Evolutionary conservation across 2,329 filamentous ascomycete species (phyloP), one percentile per base, ranked within the genome.

Genomic region (Calonectria honghensis): DNA sequence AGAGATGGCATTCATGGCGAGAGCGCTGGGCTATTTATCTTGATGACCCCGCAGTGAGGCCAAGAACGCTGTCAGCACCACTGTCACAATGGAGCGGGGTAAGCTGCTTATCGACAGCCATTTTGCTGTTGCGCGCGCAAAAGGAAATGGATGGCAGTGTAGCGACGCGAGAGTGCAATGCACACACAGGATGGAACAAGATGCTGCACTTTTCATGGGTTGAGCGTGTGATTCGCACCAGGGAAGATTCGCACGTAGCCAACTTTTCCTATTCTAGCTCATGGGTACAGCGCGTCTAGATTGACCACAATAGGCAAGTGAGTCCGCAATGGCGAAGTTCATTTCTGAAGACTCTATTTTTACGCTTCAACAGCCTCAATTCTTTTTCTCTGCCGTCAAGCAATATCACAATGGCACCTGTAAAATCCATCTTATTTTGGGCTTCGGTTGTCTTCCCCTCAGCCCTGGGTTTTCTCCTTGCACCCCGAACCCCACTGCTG

Each of bases 251-350:
- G 7, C 45, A 48, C 45, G 10, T 13, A 11, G n/a, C 2, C 20
- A n/a, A n/a, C 35, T n/a, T 61, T 39, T 27, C 32, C n/a, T 61
- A 61, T 61, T 61, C n/a, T 6, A 24, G 57, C 13, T 11, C 18
- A 16, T 5, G 9, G 5, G 13, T 27, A 2, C n/a, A 39, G 32
- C 13, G 57, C 57, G 57, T 10, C 35, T 61, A 39, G 32, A 39
- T 61, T 39, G 32, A 37, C 57, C 57, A 61, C n/a, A 61, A 39
- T 61, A 61, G 57, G 57, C 57, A 61, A 10, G n/a, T 61, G 32
- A 39, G 32, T 32, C 13, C 11, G 18, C 20, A 48, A 13, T 24
- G n/a, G 13, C 45, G 9, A 24, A 48, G n/a, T 1, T 10, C 20
- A n/a, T 48, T 48, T 48, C 0, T 4, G 7, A 48, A n/a, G 41